Conservation (phyloP, 208 protist genomes). For the Vickermania ingenoplastis region DNA sequence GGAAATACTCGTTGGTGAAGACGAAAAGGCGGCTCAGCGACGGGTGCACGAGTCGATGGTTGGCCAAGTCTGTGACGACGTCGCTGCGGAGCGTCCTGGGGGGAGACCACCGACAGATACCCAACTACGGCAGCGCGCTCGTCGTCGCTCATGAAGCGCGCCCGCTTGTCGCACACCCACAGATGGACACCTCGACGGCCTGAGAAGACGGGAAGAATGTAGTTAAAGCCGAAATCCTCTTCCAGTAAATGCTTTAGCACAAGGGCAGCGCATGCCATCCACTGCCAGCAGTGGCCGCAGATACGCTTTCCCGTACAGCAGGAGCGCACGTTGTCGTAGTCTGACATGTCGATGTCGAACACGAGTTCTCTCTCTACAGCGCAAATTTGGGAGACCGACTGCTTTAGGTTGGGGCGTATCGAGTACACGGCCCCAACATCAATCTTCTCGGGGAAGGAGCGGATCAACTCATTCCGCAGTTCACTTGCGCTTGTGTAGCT, state of each 20-base stretch:
- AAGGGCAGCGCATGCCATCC: constrained; percentile 92
- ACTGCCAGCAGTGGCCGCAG: constrained; percentile 96
- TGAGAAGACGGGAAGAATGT: constrained; percentile 97
- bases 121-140: constrained; percentile 84
- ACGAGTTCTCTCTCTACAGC: constrained; percentile 94
- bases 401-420: constrained; percentile 77
- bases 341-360: constrained; percentile 99
- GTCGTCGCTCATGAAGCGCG: constrained; percentile 84
- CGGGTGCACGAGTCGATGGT: constrained; percentile 72
- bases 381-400: constrained; percentile 51
- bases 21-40: constrained; percentile 52
- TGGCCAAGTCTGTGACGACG: constrained; percentile 55
- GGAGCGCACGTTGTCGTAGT: constrained; percentile 98
- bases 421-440: constrained; percentile 86
- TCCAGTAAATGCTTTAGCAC: constrained; percentile 79
- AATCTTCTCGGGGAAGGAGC: constrained; percentile 80
- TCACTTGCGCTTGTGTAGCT: constrained; percentile 66
- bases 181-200: constrained; percentile 98
- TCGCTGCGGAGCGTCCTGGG: constrained; percentile 43
- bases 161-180: constrained; percentile 96
- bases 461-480: constrained; percentile 64
- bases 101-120: constrained; percentile 84
- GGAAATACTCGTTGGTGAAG: constrained; percentile 52
- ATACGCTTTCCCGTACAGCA: constrained; percentile 94
- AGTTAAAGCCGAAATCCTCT: constrained; percentile 96